These are phyloP conservation scores for Massariosphaeria phaeospora DNA, from an alignment of 495 filamentous ascomycete genomes.

Conservation along the genomic window DNA sequence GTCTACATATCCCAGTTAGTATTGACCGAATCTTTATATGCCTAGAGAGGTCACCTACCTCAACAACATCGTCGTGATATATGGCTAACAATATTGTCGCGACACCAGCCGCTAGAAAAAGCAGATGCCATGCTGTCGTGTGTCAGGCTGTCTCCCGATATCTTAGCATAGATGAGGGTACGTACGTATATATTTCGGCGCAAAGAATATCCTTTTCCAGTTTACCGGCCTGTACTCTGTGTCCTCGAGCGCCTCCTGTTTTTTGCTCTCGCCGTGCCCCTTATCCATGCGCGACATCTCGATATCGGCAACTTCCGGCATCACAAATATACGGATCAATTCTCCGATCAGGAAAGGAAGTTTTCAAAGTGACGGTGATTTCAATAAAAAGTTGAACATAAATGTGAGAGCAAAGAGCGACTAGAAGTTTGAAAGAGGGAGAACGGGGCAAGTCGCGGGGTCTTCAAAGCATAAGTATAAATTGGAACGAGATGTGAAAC, in stretches of 20 bases:
- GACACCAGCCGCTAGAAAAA: slow-evolving; percentile 5
- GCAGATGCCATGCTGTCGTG: slow-evolving; percentile 17
- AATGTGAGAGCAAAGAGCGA: no score
- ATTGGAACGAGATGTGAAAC: no score
- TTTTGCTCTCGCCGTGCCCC: not conserved
- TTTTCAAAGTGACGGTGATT: no score
- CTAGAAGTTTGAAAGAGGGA: no score
- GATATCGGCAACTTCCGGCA: no score
- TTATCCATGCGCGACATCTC: slow-evolving; percentile 12
- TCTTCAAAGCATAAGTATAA: no score
- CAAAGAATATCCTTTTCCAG: slow-evolving; percentile 21
- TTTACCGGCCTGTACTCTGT: slow-evolving; percentile 23
- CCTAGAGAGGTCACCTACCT: not conserved
- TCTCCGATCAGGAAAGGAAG: no score
- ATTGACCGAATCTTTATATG: not conserved
- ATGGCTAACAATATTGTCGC: slow-evolving; percentile 11
- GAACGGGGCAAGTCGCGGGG: no score
- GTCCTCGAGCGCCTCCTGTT: slow-evolving; percentile 1
- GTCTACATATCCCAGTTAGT: not conserved
- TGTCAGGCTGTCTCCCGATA: not conserved
- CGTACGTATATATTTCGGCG: slow-evolving; percentile 26
- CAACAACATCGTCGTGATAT: slow-evolving; percentile 17
- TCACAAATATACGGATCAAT: no score
- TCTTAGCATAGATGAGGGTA: not conserved
- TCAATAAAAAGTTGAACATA: no score